Evolutionary conservation across 306 rosid genomes (phyloP).

Genomic region (Cicer yamashitae): DNA sequence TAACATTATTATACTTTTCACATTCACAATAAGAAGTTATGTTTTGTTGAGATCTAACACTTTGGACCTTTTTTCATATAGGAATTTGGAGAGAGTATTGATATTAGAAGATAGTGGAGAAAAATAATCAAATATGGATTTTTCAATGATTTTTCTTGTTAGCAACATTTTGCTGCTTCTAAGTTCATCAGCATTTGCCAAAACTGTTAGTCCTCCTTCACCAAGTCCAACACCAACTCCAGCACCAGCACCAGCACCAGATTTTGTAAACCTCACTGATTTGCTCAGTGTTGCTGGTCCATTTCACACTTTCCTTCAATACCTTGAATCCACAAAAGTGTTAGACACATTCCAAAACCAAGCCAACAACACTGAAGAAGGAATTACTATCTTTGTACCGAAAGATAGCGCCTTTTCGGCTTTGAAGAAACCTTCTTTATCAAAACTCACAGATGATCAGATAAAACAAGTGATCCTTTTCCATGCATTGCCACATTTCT

Average conservation of each 20-base stretch:
- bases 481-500: constrained; percentile 90
- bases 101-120: constrained; percentile 31
- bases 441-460: constrained; percentile 72
- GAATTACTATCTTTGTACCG: constrained; percentile 88
- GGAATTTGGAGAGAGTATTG: constrained; percentile 72
- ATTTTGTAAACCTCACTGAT: constrained; percentile 72
- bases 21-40: neutral
- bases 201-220: constrained; percentile 63
- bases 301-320: constrained; percentile 76
- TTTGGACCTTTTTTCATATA: constrained; percentile 40
- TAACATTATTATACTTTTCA: constrained; percentile 3
- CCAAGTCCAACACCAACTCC: constrained; percentile 80
- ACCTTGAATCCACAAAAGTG: constrained; percentile 80
- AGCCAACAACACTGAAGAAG: constrained; percentile 92
- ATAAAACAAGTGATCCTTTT: constrained; percentile 74
- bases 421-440: constrained; percentile 63
- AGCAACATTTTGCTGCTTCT: constrained; percentile 58
- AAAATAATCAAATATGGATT: constrained; percentile 52
- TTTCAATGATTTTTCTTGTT: constrained; percentile 55
- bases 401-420: constrained; percentile 71
- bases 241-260: constrained; percentile 88
- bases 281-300: constrained; percentile 89
- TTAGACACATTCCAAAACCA: constrained; percentile 89
- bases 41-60: constrained; percentile 48
- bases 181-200: constrained; percentile 65